Evolutionary conservation across 805 yeast species (phyloP).

Genomic region (Yamadazyma endophytica): DNA sequence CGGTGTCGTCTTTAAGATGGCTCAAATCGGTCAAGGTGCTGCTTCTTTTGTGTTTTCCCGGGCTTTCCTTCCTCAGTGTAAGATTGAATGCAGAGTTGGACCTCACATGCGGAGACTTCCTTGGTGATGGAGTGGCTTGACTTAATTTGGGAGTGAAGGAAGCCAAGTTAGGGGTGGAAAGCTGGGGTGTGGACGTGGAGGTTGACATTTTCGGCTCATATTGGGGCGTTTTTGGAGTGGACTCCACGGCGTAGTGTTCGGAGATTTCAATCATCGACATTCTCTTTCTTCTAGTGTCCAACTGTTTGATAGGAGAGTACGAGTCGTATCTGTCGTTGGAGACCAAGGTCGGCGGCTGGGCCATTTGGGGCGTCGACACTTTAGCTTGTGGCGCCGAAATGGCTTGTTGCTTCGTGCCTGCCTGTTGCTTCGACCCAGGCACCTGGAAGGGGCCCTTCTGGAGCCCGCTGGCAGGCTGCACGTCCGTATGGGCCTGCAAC

Average conservation of each 20-base stretch:
- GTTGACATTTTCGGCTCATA: slow-evolving; percentile 1
- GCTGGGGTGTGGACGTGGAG: slow-evolving; percentile 4
- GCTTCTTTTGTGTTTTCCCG: slow-evolving; percentile 15
- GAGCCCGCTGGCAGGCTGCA: too few relatives aligned
- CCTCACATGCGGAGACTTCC: slow-evolving; percentile 17
- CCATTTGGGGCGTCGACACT: slow-evolving; percentile 2
- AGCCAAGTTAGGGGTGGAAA: slow-evolving; percentile 3
- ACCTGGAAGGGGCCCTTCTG: too few relatives aligned
- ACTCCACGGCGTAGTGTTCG: slow-evolving; percentile 1
- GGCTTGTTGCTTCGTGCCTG: too few relatives aligned
- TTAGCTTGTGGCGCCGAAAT: too few relatives aligned
- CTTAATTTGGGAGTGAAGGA: slow-evolving; percentile 3
- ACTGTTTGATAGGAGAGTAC: not conserved
- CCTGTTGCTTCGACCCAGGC: too few relatives aligned
- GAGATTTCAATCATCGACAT: slow-evolving; percentile 6
- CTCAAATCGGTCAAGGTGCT: slow-evolving; percentile 18
- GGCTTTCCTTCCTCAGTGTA: slow-evolving; percentile 10
- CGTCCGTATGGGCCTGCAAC: too few relatives aligned
- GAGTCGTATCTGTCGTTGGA: not conserved
- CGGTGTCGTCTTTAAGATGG: slow-evolving; percentile 4
- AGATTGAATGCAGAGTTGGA: slow-evolving; percentile 18
- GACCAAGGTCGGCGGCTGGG: too few relatives aligned
- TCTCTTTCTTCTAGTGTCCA: not conserved
- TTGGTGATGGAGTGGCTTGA: slow-evolving; percentile 10
- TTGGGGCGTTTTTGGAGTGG: slow-evolving; percentile 3